Percentiles rank a stretch among this genome's conserved stretches.
These are phyloP conservation scores for Ophiostoma quercus DNA, from an alignment of 2,329 filamentous ascomycete genomes.

Conservation along the genomic window DNA sequence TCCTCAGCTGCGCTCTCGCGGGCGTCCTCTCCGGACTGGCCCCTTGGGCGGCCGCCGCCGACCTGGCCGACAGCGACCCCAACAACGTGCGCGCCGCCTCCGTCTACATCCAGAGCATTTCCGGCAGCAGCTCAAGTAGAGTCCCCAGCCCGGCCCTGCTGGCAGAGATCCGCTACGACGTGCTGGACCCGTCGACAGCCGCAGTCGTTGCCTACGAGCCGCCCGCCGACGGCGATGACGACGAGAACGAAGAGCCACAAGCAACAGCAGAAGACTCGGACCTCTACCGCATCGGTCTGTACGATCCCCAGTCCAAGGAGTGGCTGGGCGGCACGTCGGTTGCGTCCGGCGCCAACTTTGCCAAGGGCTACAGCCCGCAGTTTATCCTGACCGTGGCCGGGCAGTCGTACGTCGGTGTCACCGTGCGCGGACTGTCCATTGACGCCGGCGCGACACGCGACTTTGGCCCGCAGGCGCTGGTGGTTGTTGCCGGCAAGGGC, in stretches of 20 bases:
- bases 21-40: conserved; percentile 4
- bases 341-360: conserved; percentile 52
- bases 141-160: conserved; percentile 39
- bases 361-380: conserved; percentile 56
- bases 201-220: conserved; percentile 52
- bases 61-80: conserved; percentile 20
- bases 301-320: conserved; percentile 41
- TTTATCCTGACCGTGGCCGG: conserved; percentile 47
- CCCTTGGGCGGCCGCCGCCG: conserved; percentile 2
- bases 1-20: conserved; percentile 19
- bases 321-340: conserved; percentile 56
- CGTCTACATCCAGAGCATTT: conserved; percentile 46
- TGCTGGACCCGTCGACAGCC: conserved; percentile 38
- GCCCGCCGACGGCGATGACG: conserved; percentile 38
- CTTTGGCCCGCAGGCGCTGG: conserved; percentile 56
- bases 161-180: conserved; percentile 53
- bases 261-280: conserved; percentile 30
- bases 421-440: conserved; percentile 52
- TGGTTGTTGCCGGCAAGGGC: conserved; percentile 46
- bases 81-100: conserved; percentile 42
- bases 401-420: conserved; percentile 46
- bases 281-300: conserved; percentile 56
- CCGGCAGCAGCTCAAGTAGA: conserved; percentile 28
- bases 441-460: conserved; percentile 61
- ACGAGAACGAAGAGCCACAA: conserved; percentile 34